Base-by-base conservation (phyloP, 73 alveolate genomes). In the Effrenium voratum region DNA sequence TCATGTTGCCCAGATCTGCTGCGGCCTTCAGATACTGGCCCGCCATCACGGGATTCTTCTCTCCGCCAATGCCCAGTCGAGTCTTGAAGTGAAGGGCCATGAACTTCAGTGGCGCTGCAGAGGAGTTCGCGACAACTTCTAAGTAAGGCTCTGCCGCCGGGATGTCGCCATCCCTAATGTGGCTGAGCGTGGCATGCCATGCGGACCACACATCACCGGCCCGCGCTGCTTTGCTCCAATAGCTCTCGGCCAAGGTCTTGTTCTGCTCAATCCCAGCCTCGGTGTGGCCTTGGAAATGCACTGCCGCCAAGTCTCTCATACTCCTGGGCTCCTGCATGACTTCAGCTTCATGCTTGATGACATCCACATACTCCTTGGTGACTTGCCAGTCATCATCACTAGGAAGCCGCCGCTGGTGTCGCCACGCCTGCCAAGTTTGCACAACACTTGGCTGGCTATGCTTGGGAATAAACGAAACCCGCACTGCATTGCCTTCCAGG, bases 301-400 rank as follows among this genome's bases (percentile, higher is more conserved):
- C 26, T 8, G 95, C 95, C n/a, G 95, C 95, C 46, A 87, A 34
- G 24, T 87, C 95, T 49, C 95, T 47, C 95, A 87, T 87, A 70
- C 95, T 87, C 2, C 43, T 70, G 2, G 95, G 85, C 68, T 87
- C 72, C n/a, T 87, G 68, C 95, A 87, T 87, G 52, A 87, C 95
- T 38, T 87, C 95, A 8, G 95, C 95, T 15, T 84, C 95, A 44
- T 87, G 95, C 68, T 87, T 87, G 28, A 87, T 72, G 28, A 49
- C 85, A 30, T 87, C 95, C 5, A 87, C 95, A 38, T 87, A 87
- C 28, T 87, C 95, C 49, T 87, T 87, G 32, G 85, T 87, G 50
- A 40, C 40, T 47, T 87, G 95, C 95, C 95, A 87, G 40, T 87
- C 95, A n/a, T 87, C 95, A 30, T 87, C 95, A 26, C 84, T 87